Evolutionary conservation across 1,139 yeast species (phyloP).

Genomic region (Diutina ranongensis): DNA sequence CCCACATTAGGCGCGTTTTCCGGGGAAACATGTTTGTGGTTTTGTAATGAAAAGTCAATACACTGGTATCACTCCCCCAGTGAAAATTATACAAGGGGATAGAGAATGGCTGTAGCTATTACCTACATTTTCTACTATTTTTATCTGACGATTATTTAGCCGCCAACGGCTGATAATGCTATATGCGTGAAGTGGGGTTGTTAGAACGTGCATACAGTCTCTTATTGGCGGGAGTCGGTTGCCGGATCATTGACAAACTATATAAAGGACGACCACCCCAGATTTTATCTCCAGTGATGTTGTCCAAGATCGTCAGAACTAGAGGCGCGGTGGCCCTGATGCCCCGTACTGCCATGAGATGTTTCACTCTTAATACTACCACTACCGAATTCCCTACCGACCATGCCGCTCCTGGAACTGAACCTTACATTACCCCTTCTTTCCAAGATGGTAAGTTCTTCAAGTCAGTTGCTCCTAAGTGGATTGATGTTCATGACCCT

Average conservation of each 20-base stretch:
- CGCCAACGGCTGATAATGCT: neutral
- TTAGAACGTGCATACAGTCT: neutral
- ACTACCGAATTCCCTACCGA: conserved; percentile 30
- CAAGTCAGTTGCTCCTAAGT: conserved; percentile 42
- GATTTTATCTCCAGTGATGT: neutral
- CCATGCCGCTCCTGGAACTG: conserved; percentile 29
- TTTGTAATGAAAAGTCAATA: neutral
- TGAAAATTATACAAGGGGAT: neutral
- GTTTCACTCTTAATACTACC: conserved; percentile 21
- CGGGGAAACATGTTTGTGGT: neutral
- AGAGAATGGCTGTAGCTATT: neutral
- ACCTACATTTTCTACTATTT: neutral
- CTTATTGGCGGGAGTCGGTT: neutral
- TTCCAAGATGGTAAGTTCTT: conserved; percentile 50
- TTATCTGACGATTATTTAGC: neutral
- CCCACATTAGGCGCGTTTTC: neutral
- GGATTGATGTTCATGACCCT: conserved; percentile 71
- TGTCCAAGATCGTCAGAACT: conserved; percentile 5
- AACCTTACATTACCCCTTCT: conserved; percentile 42
- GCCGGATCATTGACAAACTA: neutral
- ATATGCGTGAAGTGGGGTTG: neutral
- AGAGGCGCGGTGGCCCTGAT: conserved; percentile 7
- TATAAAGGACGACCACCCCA: neutral
- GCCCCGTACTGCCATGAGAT: conserved; percentile 6
- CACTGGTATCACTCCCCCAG: no score